Conservation (phyloP, 2,329 filamentous ascomycete genomes). For the Cordyceps javanica region DNA sequence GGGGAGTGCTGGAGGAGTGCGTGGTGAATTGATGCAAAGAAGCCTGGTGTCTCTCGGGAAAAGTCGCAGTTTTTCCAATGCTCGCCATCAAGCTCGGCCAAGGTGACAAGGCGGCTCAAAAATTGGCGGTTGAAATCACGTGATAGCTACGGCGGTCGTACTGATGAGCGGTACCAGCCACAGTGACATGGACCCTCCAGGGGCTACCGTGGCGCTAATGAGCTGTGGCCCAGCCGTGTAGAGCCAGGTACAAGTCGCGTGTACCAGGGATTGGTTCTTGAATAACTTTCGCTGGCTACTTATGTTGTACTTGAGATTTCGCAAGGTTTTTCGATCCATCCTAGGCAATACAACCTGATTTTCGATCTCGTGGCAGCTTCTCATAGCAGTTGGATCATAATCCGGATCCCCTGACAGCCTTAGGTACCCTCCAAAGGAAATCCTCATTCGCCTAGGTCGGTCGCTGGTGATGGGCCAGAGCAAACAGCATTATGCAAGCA, state of each 20-base stretch:
- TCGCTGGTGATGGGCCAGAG: conserved; percentile 11
- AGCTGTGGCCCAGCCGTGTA: not conserved
- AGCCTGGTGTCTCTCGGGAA: conserved; percentile 39
- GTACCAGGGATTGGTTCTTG: not conserved
- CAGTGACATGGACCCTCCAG: not conserved
- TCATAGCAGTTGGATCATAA: not conserved
- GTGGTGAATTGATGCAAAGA: conserved; percentile 32
- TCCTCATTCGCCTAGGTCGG: not conserved
- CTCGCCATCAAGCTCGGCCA: conserved; percentile 25
- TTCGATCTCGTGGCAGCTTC: not conserved
- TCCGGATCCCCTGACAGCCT: too few species aligned
- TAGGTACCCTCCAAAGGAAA: not conserved
- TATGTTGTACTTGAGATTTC: not conserved
- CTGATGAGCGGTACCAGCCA: not conserved
- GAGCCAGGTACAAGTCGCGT: not conserved
- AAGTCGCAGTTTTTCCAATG: conserved; percentile 41
- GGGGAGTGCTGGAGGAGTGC: conserved; percentile 34
- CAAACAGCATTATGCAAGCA: conserved; percentile 55
- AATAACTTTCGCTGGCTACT: not conserved
- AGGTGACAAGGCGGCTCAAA: conserved; percentile 10
- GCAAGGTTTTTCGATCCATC: not conserved
- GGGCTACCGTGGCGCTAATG: conserved; percentile 8
- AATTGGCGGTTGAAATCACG: conserved; percentile 12
- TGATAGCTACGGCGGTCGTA: not conserved
- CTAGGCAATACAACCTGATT: not conserved